Conservation (phyloP, 345 rosid genomes). For the Angophora floribunda region DNA sequence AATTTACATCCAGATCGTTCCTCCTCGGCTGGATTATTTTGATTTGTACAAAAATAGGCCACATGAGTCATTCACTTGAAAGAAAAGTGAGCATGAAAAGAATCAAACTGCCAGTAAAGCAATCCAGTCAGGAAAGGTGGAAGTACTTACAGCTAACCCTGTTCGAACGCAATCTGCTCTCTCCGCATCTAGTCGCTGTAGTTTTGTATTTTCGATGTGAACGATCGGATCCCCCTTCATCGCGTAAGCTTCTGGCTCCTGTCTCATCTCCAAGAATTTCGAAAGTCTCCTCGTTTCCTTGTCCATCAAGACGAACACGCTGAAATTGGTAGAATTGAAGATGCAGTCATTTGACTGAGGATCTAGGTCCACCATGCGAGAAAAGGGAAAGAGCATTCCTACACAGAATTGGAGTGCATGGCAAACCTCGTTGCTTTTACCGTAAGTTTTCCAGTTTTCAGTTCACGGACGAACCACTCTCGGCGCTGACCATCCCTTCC, state of each 20-base stretch:
- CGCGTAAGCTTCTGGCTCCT: conserved; percentile 63
- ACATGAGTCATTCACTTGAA: background rate
- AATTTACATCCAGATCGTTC: conserved; percentile 91
- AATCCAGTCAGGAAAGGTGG: background rate
- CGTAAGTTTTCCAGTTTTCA: conserved; percentile 20
- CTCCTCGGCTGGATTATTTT: conserved; percentile 59
- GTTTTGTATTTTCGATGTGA: conserved; percentile 68
- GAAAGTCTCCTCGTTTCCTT: conserved; percentile 83
- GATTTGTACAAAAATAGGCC: background rate
- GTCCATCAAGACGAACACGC: conserved; percentile 98
- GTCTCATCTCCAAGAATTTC: conserved; percentile 78
- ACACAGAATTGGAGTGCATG: background rate
- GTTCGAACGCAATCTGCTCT: conserved; percentile 64
- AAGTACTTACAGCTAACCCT: conserved; percentile 66
- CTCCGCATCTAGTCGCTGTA: conserved; percentile 62
- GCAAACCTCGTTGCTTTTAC: conserved; percentile 31
- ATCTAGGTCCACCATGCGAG: background rate
- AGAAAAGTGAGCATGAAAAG: background rate
- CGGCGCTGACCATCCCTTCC: conserved; percentile 35
- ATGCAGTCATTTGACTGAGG: background rate
- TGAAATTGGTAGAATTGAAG: conserved; percentile 17
- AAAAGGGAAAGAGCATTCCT: background rate
- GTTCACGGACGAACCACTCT: conserved; percentile 32
- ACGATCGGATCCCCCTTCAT: conserved; percentile 57
- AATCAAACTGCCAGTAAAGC: too few species aligned